These are phyloP conservation scores for Xylaria sp. DNA, from an alignment of 2,329 filamentous ascomycete species.

Conservation along the genomic window DNA sequence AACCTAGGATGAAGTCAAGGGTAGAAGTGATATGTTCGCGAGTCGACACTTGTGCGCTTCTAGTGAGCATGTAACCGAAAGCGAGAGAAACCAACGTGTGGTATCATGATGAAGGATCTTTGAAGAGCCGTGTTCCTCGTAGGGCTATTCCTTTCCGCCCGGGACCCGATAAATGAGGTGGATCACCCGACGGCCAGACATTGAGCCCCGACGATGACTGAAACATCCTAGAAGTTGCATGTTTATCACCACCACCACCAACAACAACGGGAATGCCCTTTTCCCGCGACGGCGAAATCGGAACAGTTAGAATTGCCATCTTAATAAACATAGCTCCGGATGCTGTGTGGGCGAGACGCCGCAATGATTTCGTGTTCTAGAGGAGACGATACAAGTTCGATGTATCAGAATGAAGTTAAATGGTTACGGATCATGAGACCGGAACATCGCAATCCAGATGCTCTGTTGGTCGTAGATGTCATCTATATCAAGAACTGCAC, in stretches of 20 bases:
- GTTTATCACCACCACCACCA: conserved; percentile 19
- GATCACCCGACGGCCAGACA: background rate
- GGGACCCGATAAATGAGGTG: background rate
- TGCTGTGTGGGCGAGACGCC: conserved; percentile 3
- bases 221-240: background rate
- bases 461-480: background rate
- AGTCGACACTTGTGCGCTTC: background rate
- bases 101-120: background rate
- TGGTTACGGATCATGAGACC: background rate
- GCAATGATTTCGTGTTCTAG: conserved; percentile 14
- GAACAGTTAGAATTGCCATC: background rate
- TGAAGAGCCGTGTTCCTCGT: background rate
- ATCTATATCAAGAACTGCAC: background rate
- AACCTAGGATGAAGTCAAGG: conserved; percentile 10
- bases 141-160: background rate
- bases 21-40: background rate
- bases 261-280: conserved; percentile 6
- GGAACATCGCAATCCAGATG: background rate
- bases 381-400: background rate
- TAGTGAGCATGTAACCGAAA: background rate
- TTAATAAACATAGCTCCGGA: background rate
- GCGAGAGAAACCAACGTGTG: background rate
- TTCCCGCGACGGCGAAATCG: background rate
- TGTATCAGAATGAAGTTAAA: background rate
- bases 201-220: background rate